These are phyloP conservation scores for Jaapia argillacea DNA, from an alignment of 768 basidiomycete genomes.

Conservation along the genomic window DNA sequence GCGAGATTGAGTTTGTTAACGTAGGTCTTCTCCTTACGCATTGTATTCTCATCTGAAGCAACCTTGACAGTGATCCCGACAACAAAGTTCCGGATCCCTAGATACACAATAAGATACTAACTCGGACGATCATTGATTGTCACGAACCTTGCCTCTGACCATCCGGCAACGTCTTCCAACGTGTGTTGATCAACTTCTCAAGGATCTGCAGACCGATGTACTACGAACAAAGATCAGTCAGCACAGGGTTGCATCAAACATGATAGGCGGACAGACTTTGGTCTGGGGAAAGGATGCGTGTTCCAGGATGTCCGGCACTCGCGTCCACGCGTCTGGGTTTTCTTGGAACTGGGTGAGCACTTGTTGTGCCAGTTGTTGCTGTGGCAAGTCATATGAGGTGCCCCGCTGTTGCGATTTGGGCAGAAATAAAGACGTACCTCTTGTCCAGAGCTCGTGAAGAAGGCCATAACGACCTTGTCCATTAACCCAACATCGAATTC, in stretches of 20 bases:
- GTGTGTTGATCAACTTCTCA: slow-evolving; percentile 87
- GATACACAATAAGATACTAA: slow-evolving; percentile 8
- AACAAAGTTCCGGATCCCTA: slow-evolving; percentile 94
- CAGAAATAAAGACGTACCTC: slow-evolving; percentile 45
- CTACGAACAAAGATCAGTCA: too few relatives aligned
- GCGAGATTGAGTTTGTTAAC: slow-evolving; percentile 96
- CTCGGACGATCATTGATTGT: neutral
- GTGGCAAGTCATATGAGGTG: too few relatives aligned
- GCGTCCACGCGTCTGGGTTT: slow-evolving; percentile 92
- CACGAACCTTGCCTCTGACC: slow-evolving; percentile 79
- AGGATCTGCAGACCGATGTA: slow-evolving; percentile 96
- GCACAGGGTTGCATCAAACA: too few relatives aligned
- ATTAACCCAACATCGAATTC: slow-evolving; percentile 90
- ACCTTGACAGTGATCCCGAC: slow-evolving; percentile 89
- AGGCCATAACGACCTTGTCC: slow-evolving; percentile 88
- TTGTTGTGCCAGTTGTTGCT: slow-evolving; percentile 96
- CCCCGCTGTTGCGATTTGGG: slow-evolving; percentile 3
- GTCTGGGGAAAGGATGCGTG: slow-evolving; percentile 75
- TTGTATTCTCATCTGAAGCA: slow-evolving; percentile 79
- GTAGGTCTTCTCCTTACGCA: slow-evolving; percentile 90
- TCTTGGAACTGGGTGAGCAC: slow-evolving; percentile 95
- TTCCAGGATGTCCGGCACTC: slow-evolving; percentile 91
- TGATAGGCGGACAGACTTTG: slow-evolving; percentile 39
- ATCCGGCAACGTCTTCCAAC: slow-evolving; percentile 94
- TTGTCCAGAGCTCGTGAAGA: slow-evolving; percentile 77